Conservation (phyloP, 208 protist genomes). For the Sergeia podlipaevii region DNA sequence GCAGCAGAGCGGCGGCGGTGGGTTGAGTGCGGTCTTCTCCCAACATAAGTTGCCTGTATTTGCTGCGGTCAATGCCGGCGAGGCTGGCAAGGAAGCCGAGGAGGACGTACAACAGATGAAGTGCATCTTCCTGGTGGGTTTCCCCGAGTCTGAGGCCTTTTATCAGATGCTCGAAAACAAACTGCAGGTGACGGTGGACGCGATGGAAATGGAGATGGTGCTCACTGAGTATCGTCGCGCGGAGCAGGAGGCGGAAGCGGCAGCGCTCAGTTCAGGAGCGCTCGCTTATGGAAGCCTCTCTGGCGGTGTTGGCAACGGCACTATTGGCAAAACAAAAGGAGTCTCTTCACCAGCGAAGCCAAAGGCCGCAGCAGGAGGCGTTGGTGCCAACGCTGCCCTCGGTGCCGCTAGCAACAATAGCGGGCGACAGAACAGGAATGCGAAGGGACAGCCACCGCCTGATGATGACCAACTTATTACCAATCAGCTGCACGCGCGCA, state of each 20-base stretch:
- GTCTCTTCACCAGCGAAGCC: background rate
- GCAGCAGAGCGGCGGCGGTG: too few relatives aligned
- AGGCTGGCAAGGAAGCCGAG: background rate
- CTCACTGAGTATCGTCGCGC: constrained; percentile 22
- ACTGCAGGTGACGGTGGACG: constrained; percentile 34
- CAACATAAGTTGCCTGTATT: too few relatives aligned
- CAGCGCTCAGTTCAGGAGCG: background rate
- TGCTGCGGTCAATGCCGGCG: too few relatives aligned
- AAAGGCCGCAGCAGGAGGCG: background rate
- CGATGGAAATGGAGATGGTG: constrained; percentile 42
- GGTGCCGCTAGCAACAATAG: constrained; percentile 5
- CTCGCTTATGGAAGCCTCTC: background rate
- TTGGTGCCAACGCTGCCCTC: background rate
- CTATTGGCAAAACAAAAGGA: too few relatives aligned
- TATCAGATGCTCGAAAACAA: constrained; percentile 36
- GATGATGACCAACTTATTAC: background rate
- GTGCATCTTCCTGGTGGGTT: constrained; percentile 51
- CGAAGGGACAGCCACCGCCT: background rate
- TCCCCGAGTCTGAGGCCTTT: constrained; percentile 64
- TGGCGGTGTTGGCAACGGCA: background rate
- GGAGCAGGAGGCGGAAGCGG: constrained; percentile 13
- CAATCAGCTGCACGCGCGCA: constrained; percentile 1
- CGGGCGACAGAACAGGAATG: constrained; percentile 1
- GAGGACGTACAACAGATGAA: background rate
- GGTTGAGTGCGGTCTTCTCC: too few relatives aligned